Conservation (phyloP, 1,139 yeast species). For the Blastobotrys proliferans region DNA sequence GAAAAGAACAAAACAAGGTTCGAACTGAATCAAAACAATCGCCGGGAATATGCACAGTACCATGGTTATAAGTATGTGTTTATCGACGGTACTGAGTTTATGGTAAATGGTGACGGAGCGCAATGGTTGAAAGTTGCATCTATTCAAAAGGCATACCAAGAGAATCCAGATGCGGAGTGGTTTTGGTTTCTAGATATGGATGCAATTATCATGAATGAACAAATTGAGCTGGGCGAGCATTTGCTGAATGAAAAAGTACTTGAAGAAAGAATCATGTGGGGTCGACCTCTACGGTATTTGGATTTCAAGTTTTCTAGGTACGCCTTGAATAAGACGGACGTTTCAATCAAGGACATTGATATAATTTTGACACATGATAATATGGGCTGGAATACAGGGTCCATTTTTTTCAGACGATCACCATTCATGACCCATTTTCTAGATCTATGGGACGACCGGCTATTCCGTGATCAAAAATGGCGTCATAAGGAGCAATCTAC, state of each 20-base stretch:
- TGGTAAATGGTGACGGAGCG: constrained; percentile 19
- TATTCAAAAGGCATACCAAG: constrained; percentile 28
- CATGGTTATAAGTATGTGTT: constrained; percentile 33
- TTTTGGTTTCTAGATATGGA: constrained; percentile 37
- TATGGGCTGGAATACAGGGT: constrained; percentile 36
- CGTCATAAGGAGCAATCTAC: constrained; percentile 6
- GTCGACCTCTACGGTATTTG: constrained; percentile 21
- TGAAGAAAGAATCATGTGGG: constrained; percentile 25
- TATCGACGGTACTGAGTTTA: constrained; percentile 25
- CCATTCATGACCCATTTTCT: constrained; percentile 25
- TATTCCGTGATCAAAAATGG: constrained; percentile 5
- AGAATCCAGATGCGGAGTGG: constrained; percentile 34
- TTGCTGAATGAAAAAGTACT: constrained; percentile 31
- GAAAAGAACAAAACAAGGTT: constrained; percentile 22
- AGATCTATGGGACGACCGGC: constrained; percentile 10
- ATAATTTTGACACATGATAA: constrained; percentile 29
- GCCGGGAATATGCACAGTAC: constrained; percentile 31
- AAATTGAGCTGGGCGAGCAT: constrained; percentile 29
- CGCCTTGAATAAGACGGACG: constrained; percentile 16
- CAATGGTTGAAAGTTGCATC: constrained; percentile 34
- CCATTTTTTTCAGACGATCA: constrained; percentile 32
- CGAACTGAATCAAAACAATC: constrained; percentile 27
- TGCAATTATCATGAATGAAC: constrained; percentile 31
- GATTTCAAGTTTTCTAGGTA: constrained; percentile 21
- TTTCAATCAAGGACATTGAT: constrained; percentile 17